Conservation (phyloP, 208 protist genomes). For the Tritrichomonas foetus region DNA sequence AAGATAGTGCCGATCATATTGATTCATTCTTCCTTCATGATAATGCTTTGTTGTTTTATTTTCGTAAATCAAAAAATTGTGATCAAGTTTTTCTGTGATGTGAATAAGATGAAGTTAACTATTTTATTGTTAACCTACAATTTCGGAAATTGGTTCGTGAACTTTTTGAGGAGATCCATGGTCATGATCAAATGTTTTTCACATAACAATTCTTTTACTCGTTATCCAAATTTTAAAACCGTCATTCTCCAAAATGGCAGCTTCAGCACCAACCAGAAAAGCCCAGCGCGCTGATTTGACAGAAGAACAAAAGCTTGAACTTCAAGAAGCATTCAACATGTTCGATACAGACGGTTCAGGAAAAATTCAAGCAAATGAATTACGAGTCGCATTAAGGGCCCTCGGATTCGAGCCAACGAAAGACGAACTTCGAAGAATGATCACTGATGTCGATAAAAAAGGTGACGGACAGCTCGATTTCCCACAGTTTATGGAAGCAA, state of each 20-base stretch:
- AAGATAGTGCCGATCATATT: no score
- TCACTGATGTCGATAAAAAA: slow-evolving; percentile 51
- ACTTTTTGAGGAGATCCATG: no score
- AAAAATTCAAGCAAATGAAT: slow-evolving; percentile 60
- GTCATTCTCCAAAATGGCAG: neutral
- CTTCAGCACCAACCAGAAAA: neutral
- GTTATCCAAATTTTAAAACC: neutral
- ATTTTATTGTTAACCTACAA: no score
- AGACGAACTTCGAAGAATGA: slow-evolving; percentile 61
- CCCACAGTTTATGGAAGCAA: slow-evolving; percentile 39
- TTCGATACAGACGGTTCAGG: slow-evolving; percentile 65
- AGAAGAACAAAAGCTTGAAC: slow-evolving; percentile 64
- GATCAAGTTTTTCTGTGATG: no score
- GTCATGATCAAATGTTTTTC: no score
- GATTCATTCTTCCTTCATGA: no score
- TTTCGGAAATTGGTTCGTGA: no score
- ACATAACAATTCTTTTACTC: no score
- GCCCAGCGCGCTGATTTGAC: slow-evolving; percentile 44
- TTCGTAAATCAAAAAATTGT: no score
- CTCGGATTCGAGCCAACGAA: slow-evolving; percentile 64
- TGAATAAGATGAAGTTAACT: no score
- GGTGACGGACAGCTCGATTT: slow-evolving; percentile 9
- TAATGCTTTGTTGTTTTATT: no score
- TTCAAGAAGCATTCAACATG: slow-evolving; percentile 63
- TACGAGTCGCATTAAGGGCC: slow-evolving; percentile 58